Conservation (phyloP, 495 filamentous ascomycete genomes). For the Mytilinidion resinicola region DNA sequence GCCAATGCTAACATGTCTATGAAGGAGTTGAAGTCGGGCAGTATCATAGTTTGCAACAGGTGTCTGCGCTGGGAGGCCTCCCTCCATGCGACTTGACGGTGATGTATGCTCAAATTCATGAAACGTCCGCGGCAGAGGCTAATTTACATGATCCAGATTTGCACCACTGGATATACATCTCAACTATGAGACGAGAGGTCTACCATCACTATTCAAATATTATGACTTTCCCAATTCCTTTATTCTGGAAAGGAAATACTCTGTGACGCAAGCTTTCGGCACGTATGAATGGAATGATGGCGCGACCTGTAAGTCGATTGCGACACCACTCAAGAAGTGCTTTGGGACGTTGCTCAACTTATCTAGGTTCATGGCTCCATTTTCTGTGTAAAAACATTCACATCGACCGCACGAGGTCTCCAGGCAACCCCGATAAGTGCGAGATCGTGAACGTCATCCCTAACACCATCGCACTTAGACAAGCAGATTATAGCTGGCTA, state of each 20-base stretch:
- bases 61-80: neutral
- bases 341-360: neutral
- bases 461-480: constrained; percentile 3
- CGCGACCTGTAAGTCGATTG: constrained; percentile 4
- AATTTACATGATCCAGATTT: too few species aligned
- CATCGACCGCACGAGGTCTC: neutral
- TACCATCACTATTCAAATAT: constrained; percentile 12
- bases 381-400: constrained; percentile 18
- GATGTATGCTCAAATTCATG: neutral
- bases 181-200: neutral
- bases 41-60: too few species aligned
- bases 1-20: too few species aligned
- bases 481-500: constrained; percentile 19
- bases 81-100: neutral
- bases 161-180: too few species aligned
- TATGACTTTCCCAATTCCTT: constrained; percentile 9
- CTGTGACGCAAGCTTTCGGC: constrained; percentile 18
- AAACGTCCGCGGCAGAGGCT: neutral
- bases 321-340: too few species aligned
- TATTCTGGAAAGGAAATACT: constrained; percentile 10
- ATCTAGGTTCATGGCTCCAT: constrained; percentile 16
- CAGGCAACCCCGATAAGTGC: neutral
- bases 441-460: neutral
- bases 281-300: constrained; percentile 1
- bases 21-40: too few species aligned